These are phyloP conservation scores for Metarhizium humberi DNA, from an alignment of 2,329 filamentous ascomycete species.

Conservation along the genomic window DNA sequence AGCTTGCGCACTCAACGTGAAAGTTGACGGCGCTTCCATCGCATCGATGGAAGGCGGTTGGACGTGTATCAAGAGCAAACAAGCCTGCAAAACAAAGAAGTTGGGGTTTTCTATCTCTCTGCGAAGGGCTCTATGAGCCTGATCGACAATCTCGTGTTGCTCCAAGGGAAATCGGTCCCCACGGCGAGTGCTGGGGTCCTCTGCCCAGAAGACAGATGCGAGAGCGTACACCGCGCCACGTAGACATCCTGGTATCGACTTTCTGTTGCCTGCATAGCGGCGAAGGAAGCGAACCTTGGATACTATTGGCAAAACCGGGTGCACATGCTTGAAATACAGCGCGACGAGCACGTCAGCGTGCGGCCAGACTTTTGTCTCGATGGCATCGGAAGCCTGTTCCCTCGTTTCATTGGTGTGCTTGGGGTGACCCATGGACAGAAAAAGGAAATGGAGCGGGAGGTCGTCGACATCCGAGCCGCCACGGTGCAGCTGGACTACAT, in stretches of 20 bases:
- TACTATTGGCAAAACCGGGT: slow-evolving; percentile 32
- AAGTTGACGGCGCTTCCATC: slow-evolving; percentile 35
- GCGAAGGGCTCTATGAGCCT: slow-evolving; percentile 31
- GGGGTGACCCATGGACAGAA: slow-evolving; percentile 35
- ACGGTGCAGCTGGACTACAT: slow-evolving; percentile 31
- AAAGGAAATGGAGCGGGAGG: slow-evolving; percentile 35
- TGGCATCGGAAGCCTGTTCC: slow-evolving; percentile 27
- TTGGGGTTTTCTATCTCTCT: slow-evolving; percentile 38
- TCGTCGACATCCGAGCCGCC: slow-evolving; percentile 24
- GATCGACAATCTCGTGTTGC: slow-evolving; percentile 31
- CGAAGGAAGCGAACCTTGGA: slow-evolving; percentile 34
- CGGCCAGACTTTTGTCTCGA: slow-evolving; percentile 31
- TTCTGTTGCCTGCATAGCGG: slow-evolving; percentile 26
- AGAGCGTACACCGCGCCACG: slow-evolving; percentile 35
- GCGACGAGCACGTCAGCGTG: slow-evolving; percentile 31
- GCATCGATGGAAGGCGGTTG: slow-evolving; percentile 34
- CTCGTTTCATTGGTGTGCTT: slow-evolving; percentile 29
- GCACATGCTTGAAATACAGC: slow-evolving; percentile 36
- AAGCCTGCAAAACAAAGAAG: slow-evolving; percentile 36
- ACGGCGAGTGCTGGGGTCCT: slow-evolving; percentile 1
- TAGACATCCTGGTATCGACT: slow-evolving; percentile 32
- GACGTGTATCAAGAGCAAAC: slow-evolving; percentile 34
- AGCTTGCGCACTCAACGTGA: slow-evolving; percentile 33
- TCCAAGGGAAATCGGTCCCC: slow-evolving; percentile 19
- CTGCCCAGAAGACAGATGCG: slow-evolving; percentile 17